Evolutionary conservation across 139 green algal species (phyloP).

Genomic region (Chlorella sorokiniana): DNA sequence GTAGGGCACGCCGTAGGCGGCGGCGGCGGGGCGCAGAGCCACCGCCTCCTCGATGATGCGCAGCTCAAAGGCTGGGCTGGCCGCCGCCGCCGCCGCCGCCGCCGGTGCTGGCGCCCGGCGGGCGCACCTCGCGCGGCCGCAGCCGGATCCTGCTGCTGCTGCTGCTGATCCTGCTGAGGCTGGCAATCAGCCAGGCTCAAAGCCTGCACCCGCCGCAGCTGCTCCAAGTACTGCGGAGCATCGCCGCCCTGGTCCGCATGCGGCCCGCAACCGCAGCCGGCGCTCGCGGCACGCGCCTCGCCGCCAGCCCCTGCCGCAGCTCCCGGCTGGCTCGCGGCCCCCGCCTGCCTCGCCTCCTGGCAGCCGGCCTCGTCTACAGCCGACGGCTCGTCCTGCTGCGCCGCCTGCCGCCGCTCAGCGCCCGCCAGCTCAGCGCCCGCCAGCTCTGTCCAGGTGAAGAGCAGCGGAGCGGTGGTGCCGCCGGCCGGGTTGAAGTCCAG

Average conservation of each 20-base stretch:
- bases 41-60: slow-evolving; percentile 45
- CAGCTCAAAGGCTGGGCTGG: slow-evolving; percentile 30
- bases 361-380: neutral
- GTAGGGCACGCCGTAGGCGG: slow-evolving; percentile 58
- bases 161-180: neutral
- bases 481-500: slow-evolving; percentile 92
- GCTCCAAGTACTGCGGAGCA: neutral
- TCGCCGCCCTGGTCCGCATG: too few relatives aligned
- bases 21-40: slow-evolving; percentile 37
- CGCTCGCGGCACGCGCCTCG: too few relatives aligned
- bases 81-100: neutral
- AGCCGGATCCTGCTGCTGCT: neutral
- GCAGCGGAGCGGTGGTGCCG: slow-evolving; percentile 80
- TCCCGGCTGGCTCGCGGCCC: neutral
- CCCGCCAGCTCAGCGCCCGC: neutral
- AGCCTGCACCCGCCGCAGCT: slow-evolving; percentile 17
- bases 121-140: too few relatives aligned
- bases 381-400: neutral
- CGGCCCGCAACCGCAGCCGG: too few relatives aligned
- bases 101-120: neutral
- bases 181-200: neutral
- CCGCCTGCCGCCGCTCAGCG: neutral
- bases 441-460: slow-evolving; percentile 88
- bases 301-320: neutral
- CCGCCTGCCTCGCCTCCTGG: neutral